phyloP scores from a whole-genome alignment of 441 rosid species.

The Hura crepitans region DNA sequence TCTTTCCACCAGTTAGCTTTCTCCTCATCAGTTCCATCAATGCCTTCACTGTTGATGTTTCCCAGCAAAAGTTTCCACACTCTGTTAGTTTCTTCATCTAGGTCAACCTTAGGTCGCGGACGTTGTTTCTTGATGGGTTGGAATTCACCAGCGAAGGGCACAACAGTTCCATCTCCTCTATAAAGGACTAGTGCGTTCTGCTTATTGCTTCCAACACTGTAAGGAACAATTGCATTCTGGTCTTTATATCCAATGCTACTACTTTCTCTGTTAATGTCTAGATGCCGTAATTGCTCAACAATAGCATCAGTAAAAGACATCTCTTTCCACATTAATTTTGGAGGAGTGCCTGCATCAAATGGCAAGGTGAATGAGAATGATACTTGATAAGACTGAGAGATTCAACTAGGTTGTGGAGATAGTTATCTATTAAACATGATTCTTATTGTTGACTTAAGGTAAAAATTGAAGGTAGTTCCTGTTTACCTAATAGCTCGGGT shows the following conservation, averaged over 20 bases:
- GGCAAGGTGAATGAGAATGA: conserved; percentile 19
- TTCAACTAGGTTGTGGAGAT: too few relatives aligned
- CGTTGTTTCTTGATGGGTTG: conserved; percentile 45
- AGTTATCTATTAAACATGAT: too few relatives aligned
- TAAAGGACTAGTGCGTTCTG: conserved; percentile 53
- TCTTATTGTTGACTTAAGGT: not conserved
- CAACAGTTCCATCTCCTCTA: conserved; percentile 49
- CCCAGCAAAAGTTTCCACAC: conserved; percentile 84
- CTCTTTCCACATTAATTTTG: conserved; percentile 28
- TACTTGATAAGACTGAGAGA: conserved; percentile 10
- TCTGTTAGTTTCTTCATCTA: conserved; percentile 79
- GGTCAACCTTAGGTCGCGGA: conserved; percentile 79
- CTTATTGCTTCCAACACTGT: conserved; percentile 25
- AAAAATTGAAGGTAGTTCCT: conserved; percentile 12
- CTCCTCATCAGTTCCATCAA: conserved; percentile 47
- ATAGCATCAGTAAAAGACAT: conserved; percentile 39
- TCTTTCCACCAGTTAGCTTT: conserved; percentile 87
- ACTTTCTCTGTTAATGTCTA: conserved; percentile 41
- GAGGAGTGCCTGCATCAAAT: conserved; percentile 47
- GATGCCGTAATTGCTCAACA: conserved; percentile 37
- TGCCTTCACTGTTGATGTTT: conserved; percentile 49
- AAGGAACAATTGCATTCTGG: conserved; percentile 53
- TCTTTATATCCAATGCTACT: conserved; percentile 24
- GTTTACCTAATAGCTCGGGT: conserved; percentile 42
- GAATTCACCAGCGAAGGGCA: conserved; percentile 42